These are phyloP conservation scores for Cyclotella sp. DNA, from an alignment of 108 stramenopile species.

Conservation along the genomic window DNA sequence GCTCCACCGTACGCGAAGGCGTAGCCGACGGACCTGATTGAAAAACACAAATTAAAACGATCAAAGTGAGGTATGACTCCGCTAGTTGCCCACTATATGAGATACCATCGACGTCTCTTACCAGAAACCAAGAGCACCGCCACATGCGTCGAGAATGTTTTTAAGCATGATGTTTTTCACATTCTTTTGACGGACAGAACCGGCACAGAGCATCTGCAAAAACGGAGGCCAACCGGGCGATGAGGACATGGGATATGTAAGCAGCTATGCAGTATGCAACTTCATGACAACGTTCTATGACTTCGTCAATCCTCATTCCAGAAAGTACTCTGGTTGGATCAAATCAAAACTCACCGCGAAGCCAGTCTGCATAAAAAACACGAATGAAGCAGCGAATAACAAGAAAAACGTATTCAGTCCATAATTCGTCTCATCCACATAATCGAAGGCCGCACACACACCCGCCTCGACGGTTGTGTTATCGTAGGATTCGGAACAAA, in stretches of 20 bases:
- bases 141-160: constrained; percentile 65
- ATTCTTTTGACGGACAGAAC: constrained; percentile 65
- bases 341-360: constrained; percentile 54
- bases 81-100: neutral
- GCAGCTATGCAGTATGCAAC: neutral
- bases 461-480: neutral
- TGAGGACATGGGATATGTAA: neutral
- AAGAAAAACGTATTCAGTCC: constrained; percentile 48
- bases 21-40: constrained; percentile 64
- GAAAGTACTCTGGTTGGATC: too few relatives aligned
- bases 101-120: neutral
- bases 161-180: constrained; percentile 70
- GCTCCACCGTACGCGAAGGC: constrained; percentile 60
- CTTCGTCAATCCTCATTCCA: too few relatives aligned
- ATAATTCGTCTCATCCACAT: constrained; percentile 1
- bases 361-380: constrained; percentile 79
- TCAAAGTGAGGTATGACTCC: neutral
- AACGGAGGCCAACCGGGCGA: neutral
- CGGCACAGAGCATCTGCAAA: constrained; percentile 68
- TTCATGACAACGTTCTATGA: neutral
- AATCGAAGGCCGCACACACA: constrained; percentile 13
- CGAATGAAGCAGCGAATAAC: constrained; percentile 48
- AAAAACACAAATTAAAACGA: neutral
- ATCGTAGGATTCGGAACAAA: constrained; percentile 3
- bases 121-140: constrained; percentile 54